A percentile compares a stretch with the other conserved stretches of the same genome.
phyloP scores from a whole-genome alignment of 768 basidiomycete species.

The Trametes cubensis region DNA sequence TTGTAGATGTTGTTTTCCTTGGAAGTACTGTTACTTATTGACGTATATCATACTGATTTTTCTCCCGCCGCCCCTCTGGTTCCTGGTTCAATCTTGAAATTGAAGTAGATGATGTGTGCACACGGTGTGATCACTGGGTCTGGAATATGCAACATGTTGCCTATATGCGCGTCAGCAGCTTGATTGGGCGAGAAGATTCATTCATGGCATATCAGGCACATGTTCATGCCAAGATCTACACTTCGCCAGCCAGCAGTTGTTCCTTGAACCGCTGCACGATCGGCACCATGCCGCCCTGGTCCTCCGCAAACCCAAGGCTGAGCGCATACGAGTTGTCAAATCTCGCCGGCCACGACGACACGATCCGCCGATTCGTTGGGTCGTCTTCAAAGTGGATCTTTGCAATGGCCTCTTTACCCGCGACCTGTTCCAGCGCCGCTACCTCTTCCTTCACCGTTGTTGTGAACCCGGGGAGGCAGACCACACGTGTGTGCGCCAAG shows the following conservation, averaged over 20 bases:
- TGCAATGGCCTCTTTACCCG: slow-evolving; percentile 48
- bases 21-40: slow-evolving; percentile 5
- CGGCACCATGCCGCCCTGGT: slow-evolving; percentile 50
- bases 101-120: neutral
- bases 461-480: slow-evolving; percentile 64
- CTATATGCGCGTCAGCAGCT: neutral
- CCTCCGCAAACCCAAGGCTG: slow-evolving; percentile 46
- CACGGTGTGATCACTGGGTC: neutral
- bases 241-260: slow-evolving; percentile 31
- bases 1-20: neutral
- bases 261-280: slow-evolving; percentile 44
- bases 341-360: slow-evolving; percentile 50
- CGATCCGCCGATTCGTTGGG: slow-evolving; percentile 44
- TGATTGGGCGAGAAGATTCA: too few species aligned
- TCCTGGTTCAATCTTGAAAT: too few species aligned
- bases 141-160: slow-evolving; percentile 8
- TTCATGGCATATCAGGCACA: neutral
- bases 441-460: slow-evolving; percentile 58
- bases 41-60: neutral
- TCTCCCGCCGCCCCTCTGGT: neutral
- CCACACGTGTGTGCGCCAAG: slow-evolving; percentile 49
- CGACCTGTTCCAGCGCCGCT: slow-evolving; percentile 53
- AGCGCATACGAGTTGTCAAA: slow-evolving; percentile 50
- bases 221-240: too few species aligned
- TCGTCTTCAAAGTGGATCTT: slow-evolving; percentile 53